Evolutionary conservation across 768 basidiomycete genomes (phyloP).

Genomic region (Tylopilus cervinicoccineus): DNA sequence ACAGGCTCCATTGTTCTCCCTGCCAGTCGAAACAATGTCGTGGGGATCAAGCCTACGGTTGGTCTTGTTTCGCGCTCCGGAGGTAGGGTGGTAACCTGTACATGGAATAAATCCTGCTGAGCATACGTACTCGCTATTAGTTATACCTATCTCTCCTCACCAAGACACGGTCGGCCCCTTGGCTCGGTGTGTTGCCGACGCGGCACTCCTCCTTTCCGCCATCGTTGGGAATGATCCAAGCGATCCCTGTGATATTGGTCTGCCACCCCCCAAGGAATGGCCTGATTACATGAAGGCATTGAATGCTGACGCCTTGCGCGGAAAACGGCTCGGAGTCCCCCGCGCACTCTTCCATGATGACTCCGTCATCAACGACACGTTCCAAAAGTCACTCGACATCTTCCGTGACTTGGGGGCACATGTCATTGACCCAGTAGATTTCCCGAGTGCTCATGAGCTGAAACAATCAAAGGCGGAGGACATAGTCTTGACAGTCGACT

Average conservation of each 20-base stretch:
- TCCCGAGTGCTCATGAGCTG: constrained; percentile 51
- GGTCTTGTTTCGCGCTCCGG: constrained; percentile 39
- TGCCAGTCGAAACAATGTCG: constrained; percentile 40
- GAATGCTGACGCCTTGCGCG: constrained; percentile 39
- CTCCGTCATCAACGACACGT: constrained; percentile 30
- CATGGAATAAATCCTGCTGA: not conserved
- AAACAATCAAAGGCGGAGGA: constrained; percentile 48
- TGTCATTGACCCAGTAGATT: constrained; percentile 59
- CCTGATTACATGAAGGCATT: constrained; percentile 58
- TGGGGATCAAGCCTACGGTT: constrained; percentile 41
- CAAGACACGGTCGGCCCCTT: constrained; percentile 41
- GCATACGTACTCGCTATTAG: constrained; percentile 26
- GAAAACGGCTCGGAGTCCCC: constrained; percentile 44
- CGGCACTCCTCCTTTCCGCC: constrained; percentile 35
- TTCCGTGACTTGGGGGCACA: constrained; percentile 39
- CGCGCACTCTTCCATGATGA: constrained; percentile 29
- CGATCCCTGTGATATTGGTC: constrained; percentile 36
- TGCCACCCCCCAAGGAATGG: constrained; percentile 41
- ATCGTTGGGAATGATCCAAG: constrained; percentile 42
- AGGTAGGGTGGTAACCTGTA: constrained; percentile 21
- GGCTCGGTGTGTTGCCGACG: constrained; percentile 35
- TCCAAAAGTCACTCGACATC: constrained; percentile 36
- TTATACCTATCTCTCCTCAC: constrained; percentile 41
- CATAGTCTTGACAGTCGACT: constrained; percentile 50
- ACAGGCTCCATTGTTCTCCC: constrained; percentile 47